A percentile compares a stretch with the other conserved stretches of the same genome.
phyloP scores from a whole-genome alignment of 129 eudicot species.

The Artemisia argyi region DNA sequence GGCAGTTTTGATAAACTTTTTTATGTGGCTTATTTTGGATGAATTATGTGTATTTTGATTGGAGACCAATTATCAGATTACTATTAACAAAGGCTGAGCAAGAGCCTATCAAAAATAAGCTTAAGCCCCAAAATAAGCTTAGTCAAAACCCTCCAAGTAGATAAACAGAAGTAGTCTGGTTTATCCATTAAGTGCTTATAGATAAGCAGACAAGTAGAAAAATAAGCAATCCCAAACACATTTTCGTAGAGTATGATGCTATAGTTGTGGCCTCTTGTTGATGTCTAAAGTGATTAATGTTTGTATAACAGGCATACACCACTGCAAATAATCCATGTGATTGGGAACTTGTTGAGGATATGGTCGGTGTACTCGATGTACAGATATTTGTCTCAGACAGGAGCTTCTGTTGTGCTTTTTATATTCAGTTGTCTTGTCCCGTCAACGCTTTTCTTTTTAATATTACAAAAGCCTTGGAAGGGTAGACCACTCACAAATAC shows the following conservation, averaged over 20 bases:
- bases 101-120: too few relatives aligned
- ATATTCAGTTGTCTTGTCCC: slow-evolving; percentile 84
- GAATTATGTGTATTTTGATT: too few relatives aligned
- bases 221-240: too few relatives aligned
- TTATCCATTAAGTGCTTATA: background rate
- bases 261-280: background rate
- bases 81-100: too few relatives aligned
- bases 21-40: too few relatives aligned
- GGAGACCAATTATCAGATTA: too few relatives aligned
- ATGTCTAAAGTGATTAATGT: background rate
- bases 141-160: too few relatives aligned
- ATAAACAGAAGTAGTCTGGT: too few relatives aligned
- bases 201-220: too few relatives aligned
- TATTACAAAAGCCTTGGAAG: slow-evolving; percentile 86
- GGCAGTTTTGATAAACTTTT: too few relatives aligned
- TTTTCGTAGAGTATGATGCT: background rate
- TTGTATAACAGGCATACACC: slow-evolving; percentile 73
- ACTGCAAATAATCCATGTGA: slow-evolving; percentile 70
- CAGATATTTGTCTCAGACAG: slow-evolving; percentile 72
- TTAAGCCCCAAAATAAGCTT: too few relatives aligned
- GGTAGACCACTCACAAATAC: slow-evolving; percentile 83
- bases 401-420: slow-evolving; percentile 89
- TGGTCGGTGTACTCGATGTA: slow-evolving; percentile 96
- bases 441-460: slow-evolving; percentile 61
- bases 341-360: slow-evolving; percentile 87